Evolutionary conservation across 306 rosid species (phyloP), one percentile per base, ranked within the genome.

Genomic region (Citrullus amarus): DNA sequence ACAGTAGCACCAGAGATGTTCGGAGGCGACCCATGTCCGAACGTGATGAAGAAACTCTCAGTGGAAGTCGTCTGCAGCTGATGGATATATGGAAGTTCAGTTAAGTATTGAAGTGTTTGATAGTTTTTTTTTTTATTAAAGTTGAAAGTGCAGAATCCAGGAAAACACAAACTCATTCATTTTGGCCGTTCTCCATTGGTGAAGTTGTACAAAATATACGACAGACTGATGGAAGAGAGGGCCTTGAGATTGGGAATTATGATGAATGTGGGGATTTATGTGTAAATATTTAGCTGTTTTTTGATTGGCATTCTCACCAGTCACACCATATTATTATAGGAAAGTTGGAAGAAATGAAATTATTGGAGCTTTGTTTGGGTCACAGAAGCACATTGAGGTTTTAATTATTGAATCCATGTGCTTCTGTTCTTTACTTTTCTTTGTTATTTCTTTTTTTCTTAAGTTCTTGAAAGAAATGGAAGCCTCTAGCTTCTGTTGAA

Each of bases 1-100:
- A 90, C 93, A 8, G 97, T 88, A 15, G 86, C 88, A 28, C 93
- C 97, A 15, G 96, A 89, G 73, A 83, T 82, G 55, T 96, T 96
- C 56, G 99, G 99, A 81, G 99, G 99, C 54, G 99, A 92, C 88
- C 98, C 99, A 59, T 95, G 99, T 81, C 97, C 97, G 36, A 88
- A 79, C 68, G 91, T 95, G 48, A 95, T 92, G 96, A 95, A 95
- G 90, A 92, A 90, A 75, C 99, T 95, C 78, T 82, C 97, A 1
- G 98, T 92, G 73, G 97, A 96, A 34, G 97, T 93, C 70, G 79
- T 96, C 58, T 96, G 99, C 91, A 90, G 89, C 88, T 96, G 87
- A 91, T 79, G 65, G 82, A 48, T 46, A 11, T 50, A 75, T 32
- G 44, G 44, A 72, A 54, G 20, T 53, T 46, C 15, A 71, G 30